Evolutionary conservation across 2,329 filamentous ascomycete genomes (phyloP).

Genomic region (Teratosphaeria pseudoeucalypti): DNA sequence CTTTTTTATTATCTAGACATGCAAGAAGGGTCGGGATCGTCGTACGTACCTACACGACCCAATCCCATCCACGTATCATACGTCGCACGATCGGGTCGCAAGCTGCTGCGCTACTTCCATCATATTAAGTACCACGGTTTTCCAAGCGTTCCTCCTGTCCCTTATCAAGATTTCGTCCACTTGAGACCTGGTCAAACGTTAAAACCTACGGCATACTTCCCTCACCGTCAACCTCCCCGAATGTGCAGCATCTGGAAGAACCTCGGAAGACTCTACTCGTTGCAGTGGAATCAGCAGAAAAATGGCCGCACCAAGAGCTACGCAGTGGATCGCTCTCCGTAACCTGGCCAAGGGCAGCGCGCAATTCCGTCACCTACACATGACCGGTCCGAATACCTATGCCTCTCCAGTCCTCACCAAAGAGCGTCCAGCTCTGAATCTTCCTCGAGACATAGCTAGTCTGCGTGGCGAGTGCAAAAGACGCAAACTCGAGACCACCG

Average conservation of each 20-base stretch:
- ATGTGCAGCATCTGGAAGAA: background rate
- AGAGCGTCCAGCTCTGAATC: constrained; percentile 42
- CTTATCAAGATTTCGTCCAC: background rate
- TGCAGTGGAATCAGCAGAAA: background rate
- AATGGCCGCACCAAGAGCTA: constrained; percentile 35
- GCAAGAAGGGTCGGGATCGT: background rate
- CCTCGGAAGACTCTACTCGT: background rate
- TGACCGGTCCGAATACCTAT: constrained; percentile 50
- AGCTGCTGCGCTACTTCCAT: background rate
- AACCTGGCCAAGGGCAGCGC: constrained; percentile 29
- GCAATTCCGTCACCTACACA: constrained; percentile 43
- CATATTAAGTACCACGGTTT: background rate
- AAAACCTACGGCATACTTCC: background rate
- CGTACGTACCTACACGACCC: background rate
- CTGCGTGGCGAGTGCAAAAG: constrained; percentile 42
- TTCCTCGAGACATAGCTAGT: constrained; percentile 41
- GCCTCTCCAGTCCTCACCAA: constrained; percentile 38
- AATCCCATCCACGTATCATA: background rate
- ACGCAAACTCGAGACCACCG: constrained; percentile 36
- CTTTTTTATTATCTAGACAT: background rate
- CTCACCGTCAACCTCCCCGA: background rate
- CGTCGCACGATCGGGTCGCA: background rate
- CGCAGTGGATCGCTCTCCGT: constrained; percentile 33
- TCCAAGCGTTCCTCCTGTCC: background rate
- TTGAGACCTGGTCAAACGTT: background rate